Evolutionary conservation across 2,329 filamentous ascomycete genomes (phyloP).

Genomic region (Penicillium sp.): DNA sequence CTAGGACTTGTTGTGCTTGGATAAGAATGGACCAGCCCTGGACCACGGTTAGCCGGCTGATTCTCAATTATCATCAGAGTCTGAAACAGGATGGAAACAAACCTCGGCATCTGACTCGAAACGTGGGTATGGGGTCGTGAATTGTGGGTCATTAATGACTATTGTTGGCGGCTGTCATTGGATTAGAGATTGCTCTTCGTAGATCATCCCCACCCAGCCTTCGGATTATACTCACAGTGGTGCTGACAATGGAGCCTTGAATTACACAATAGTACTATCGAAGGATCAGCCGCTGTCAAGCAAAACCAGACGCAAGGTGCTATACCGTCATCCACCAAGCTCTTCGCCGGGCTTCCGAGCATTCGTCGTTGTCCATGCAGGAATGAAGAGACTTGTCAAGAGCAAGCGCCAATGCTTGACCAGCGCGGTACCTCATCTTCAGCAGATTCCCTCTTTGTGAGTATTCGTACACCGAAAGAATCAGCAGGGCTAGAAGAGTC

Average conservation of each 20-base stretch:
- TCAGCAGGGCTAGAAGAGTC: conserved; percentile 42
- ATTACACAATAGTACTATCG: conserved; percentile 47
- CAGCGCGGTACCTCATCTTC: conserved; percentile 50
- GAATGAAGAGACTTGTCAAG: conserved; percentile 48
- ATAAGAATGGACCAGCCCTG: conserved; percentile 49
- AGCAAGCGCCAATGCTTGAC: conserved; percentile 47
- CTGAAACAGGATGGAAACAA: conserved; percentile 10
- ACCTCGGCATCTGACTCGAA: conserved; percentile 47
- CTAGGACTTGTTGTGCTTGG: conserved; percentile 46
- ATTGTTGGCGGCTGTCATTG: conserved; percentile 45
- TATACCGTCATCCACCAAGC: conserved; percentile 54
- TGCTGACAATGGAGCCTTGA: conserved; percentile 49
- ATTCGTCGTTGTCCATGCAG: conserved; percentile 37
- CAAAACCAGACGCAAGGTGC: neutral
- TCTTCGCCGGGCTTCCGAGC: conserved; percentile 45
- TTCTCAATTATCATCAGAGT: neutral
- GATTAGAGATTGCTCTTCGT: conserved; percentile 12
- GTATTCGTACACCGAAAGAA: conserved; percentile 51
- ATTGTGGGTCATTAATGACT: conserved; percentile 46
- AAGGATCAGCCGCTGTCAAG: neutral
- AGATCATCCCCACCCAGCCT: neutral
- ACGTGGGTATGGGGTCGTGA: conserved; percentile 45
- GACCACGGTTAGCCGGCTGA: conserved; percentile 16
- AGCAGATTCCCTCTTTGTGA: conserved; percentile 48
- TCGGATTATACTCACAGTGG: conserved; percentile 36